Percentiles rank a stretch among this genome's conserved stretches.
phyloP scores from a whole-genome alignment of 306 rosid species.

The Trichosanthes truncata region DNA sequence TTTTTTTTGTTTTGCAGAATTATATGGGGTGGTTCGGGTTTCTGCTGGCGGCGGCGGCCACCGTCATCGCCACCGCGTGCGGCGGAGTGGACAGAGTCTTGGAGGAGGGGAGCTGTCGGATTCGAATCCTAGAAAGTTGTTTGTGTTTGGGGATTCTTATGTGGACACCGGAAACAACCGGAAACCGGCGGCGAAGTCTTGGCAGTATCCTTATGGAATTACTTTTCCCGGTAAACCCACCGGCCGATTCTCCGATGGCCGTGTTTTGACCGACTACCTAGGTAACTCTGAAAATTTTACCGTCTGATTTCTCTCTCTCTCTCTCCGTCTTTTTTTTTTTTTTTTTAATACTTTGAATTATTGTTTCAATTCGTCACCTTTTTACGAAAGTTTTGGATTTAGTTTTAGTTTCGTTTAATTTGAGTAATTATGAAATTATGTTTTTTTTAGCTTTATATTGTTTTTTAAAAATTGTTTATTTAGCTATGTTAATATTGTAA shows the following conservation, averaged over 20 bases:
- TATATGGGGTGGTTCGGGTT: background rate
- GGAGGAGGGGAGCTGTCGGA: background rate
- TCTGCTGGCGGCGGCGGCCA: slow-evolving; percentile 2
- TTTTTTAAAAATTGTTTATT: background rate
- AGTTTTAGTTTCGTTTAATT: background rate
- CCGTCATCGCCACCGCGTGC: slow-evolving; percentile 4
- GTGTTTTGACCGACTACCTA: slow-evolving; percentile 40
- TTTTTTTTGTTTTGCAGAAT: background rate
- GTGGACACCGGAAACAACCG: slow-evolving; percentile 41
- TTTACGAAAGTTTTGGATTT: background rate
- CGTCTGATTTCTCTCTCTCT: background rate
- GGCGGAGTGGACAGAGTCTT: slow-evolving; percentile 1
- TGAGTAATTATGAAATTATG: background rate
- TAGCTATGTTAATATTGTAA: background rate
- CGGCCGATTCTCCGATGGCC: slow-evolving; percentile 49
- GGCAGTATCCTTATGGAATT: slow-evolving; percentile 44
- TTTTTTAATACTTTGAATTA: background rate
- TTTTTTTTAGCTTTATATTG: background rate
- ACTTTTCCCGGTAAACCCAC: slow-evolving; percentile 50
- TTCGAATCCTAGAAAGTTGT: slow-evolving; percentile 25
- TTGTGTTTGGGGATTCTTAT: slow-evolving; percentile 46
- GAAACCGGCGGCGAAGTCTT: slow-evolving; percentile 25
- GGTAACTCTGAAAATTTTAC: slow-evolving; percentile 13
- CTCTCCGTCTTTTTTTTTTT: background rate
- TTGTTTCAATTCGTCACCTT: background rate